A percentile compares a stretch with the other conserved stretches of the same genome.
These are phyloP conservation scores for Apium graveolens DNA, from an alignment of 129 eudicot genomes.

Conservation along the genomic window DNA sequence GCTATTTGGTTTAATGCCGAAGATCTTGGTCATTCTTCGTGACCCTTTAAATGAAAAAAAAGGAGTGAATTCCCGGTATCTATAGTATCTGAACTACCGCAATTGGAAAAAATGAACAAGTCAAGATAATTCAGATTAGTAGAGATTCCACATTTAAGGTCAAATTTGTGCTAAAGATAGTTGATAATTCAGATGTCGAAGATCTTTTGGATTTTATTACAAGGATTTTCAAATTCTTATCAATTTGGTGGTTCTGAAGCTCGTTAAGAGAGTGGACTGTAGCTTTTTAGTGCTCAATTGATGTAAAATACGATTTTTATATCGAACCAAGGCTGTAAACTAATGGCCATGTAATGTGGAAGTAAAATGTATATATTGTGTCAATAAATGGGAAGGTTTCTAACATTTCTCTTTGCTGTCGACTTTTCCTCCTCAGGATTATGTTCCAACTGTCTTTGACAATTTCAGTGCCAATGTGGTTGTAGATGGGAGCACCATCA, in stretches of 20 bases:
- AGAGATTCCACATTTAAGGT: background rate
- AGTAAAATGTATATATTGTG: background rate
- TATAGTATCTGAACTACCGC: background rate
- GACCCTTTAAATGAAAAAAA: background rate
- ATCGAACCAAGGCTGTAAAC: background rate
- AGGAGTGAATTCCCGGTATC: background rate
- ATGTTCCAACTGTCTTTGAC: conserved; percentile 52
- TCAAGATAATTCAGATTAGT: background rate
- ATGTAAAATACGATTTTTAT: background rate
- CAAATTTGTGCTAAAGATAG: background rate
- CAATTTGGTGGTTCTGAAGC: background rate
- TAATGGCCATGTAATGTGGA: background rate
- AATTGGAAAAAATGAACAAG: background rate
- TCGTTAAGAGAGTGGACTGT: background rate
- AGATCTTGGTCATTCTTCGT: background rate
- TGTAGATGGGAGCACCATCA: conserved; percentile 44
- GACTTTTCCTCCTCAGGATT: conserved; percentile 30
- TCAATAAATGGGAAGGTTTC: background rate
- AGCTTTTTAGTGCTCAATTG: background rate
- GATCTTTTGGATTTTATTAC: background rate
- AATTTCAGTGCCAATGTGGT: conserved; percentile 52
- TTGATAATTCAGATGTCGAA: background rate
- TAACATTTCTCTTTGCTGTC: background rate
- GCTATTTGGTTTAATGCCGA: background rate
- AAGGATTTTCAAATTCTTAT: background rate